Evolutionary conservation across 306 rosid species (phyloP), one percentile per base, ranked within the genome.

Genomic region (Glycyrrhiza uralensis): DNA sequence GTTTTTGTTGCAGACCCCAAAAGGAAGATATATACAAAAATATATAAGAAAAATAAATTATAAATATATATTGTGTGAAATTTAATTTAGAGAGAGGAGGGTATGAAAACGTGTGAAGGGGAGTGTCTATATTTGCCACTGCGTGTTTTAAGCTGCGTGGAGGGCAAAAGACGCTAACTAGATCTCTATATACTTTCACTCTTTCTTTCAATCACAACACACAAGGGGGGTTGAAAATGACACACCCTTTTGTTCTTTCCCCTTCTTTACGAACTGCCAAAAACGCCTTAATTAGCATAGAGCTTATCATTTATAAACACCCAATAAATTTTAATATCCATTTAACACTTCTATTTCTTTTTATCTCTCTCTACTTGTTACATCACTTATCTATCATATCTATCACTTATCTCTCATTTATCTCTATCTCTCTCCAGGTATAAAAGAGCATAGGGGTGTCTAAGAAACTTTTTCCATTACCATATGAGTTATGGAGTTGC

Each of bases 121-220:
- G 80, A 65, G 82, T 75, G 79, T 62, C 74, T 77, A 79, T 81
- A 72, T 76, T 84, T 84, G 87, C 80, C 76, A 69, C 83, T 85
- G 96, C 96, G 96, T 81, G 92, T 87, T 90, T 90, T 77, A 74
- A 84, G 96, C 87, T 79, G 90, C 92, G 92, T 93, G 92, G 92
- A 90, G 92, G 93, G 83, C 62, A 93, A 90, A 93, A 93, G 96
- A 90, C 97, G 97, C 88, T 79, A 90, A 72, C 90, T 82, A n/a
- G n/a, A n/a, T n/a, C n/a, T n/a, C n/a, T n/a, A n/a, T n/a, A 56
- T 70, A 0, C 46, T 75, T 42, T 60, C 12, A 71, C 57, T 59
- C 63, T 20, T 54, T 33, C 69, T 55, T 46, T 80, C 60, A 70
- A 66, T 81, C 84, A 75, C 74, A 39, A 35, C 68, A 61, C 50